Conservation (phyloP, 306 rosid genomes). For the Crataegus laevigata region DNA sequence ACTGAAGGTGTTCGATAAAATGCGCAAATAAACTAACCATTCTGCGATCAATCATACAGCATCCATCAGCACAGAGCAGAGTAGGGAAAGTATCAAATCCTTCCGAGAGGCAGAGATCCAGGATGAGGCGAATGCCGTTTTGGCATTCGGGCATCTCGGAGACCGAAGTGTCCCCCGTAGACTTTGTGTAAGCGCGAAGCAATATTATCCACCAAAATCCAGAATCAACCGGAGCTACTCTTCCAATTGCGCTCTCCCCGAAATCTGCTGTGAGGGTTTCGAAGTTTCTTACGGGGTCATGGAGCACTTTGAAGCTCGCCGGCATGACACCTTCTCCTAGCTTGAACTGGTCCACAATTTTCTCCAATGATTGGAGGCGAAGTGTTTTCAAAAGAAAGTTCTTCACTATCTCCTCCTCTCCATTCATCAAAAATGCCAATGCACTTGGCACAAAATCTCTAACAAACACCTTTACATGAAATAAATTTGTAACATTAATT, state of each 20-base stretch:
- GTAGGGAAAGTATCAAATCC: slow-evolving; percentile 36
- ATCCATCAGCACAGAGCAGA: slow-evolving; percentile 30
- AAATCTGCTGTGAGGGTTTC: slow-evolving; percentile 27
- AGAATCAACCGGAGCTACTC: slow-evolving; percentile 37
- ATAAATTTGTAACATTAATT: neutral
- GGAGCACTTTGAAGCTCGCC: slow-evolving; percentile 30
- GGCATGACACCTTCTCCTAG: slow-evolving; percentile 36
- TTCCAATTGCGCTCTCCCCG: slow-evolving; percentile 32
- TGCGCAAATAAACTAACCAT: slow-evolving; percentile 16
- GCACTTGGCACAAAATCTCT: slow-evolving; percentile 37
- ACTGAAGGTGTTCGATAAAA: neutral
- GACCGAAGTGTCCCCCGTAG: slow-evolving; percentile 25
- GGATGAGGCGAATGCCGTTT: slow-evolving; percentile 30
- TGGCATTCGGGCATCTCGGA: slow-evolving; percentile 33
- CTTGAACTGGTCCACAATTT: slow-evolving; percentile 25
- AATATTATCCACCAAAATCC: slow-evolving; percentile 36
- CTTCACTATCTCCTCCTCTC: slow-evolving; percentile 22
- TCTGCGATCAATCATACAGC: slow-evolving; percentile 32
- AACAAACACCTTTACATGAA: slow-evolving; percentile 22
- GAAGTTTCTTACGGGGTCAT: slow-evolving; percentile 14
- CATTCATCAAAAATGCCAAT: slow-evolving; percentile 31
- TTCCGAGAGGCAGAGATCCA: slow-evolving; percentile 24
- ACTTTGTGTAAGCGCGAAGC: slow-evolving; percentile 36
- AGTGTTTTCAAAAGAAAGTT: slow-evolving; percentile 33
- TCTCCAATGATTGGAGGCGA: slow-evolving; percentile 27